Conservation (phyloP, 2,329 filamentous ascomycete species). For the Monosporascus sp. region DNA sequence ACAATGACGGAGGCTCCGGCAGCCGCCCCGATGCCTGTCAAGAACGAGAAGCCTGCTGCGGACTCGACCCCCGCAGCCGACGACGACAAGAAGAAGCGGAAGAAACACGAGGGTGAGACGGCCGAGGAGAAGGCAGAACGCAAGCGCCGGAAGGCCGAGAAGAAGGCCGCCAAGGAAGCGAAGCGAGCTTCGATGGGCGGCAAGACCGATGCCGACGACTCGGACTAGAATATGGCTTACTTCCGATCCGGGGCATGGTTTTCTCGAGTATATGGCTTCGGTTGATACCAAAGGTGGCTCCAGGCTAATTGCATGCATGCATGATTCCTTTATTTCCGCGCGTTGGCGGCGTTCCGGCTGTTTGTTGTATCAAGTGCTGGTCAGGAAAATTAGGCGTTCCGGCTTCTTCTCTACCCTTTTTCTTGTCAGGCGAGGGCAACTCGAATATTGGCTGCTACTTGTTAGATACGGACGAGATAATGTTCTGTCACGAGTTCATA, state of each 20-base stretch:
- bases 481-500: neutral
- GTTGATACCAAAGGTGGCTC: slow-evolving; percentile 19
- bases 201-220: slow-evolving; percentile 48
- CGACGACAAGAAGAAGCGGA: slow-evolving; percentile 71
- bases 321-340: neutral
- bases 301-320: slow-evolving; percentile 5
- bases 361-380: neutral
- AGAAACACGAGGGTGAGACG: slow-evolving; percentile 74
- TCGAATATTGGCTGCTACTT: neutral
- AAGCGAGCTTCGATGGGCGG: slow-evolving; percentile 49
- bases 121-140: slow-evolving; percentile 61
- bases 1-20: slow-evolving; percentile 36
- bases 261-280: slow-evolving; percentile 12
- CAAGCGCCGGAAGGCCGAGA: slow-evolving; percentile 55
- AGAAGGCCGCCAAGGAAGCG: slow-evolving; percentile 52
- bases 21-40: slow-evolving; percentile 28
- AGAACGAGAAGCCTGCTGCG: slow-evolving; percentile 31
- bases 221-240: slow-evolving; percentile 33
- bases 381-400: neutral
- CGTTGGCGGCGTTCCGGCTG: neutral
- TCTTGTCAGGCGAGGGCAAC: neutral
- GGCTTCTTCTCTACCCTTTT: neutral
- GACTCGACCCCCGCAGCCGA: slow-evolving; percentile 41
- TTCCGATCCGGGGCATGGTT: slow-evolving; percentile 1
- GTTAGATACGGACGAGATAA: neutral